These are phyloP conservation scores for Leucoagaricus sp. DNA, from an alignment of 1,284 basidiomycete species.

Conservation along the genomic window DNA sequence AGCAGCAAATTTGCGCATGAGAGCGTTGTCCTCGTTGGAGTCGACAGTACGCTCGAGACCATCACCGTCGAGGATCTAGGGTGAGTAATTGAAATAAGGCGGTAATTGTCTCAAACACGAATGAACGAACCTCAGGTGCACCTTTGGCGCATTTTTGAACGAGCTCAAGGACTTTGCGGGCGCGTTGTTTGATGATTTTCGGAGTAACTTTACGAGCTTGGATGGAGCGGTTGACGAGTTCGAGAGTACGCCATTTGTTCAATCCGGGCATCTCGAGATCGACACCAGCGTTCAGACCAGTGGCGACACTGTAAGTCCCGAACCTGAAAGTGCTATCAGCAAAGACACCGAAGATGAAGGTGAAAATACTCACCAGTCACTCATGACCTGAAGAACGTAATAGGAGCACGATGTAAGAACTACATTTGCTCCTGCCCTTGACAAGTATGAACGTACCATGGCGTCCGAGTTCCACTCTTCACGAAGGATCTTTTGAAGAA, in stretches of 20 bases:
- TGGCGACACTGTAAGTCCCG: conserved; percentile 68
- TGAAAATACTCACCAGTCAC: conserved; percentile 62
- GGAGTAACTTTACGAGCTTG: conserved; percentile 62
- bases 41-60: conserved; percentile 63
- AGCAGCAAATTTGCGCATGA: conserved; percentile 65
- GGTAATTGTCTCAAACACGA: background rate
- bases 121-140: conserved; percentile 55
- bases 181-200: conserved; percentile 70
- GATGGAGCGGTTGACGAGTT: conserved; percentile 65
- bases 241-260: conserved; percentile 69
- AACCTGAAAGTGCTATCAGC: conserved; percentile 42
- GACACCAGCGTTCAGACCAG: conserved; percentile 70
- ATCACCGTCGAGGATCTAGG: conserved; percentile 66
- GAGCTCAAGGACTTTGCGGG: conserved; percentile 62
- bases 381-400: conserved; percentile 67
- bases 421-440: no score
- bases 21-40: conserved; percentile 55
- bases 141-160: conserved; percentile 64
- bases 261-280: conserved; percentile 82
- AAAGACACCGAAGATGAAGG: background rate
- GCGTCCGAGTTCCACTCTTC: conserved; percentile 79
- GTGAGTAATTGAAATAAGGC: background rate
- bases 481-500: conserved; percentile 68
- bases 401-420: no score
- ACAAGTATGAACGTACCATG: conserved; percentile 34